Conservation (phyloP, 176 grass and related monocot genomes). For the Carex myosuroides region DNA sequence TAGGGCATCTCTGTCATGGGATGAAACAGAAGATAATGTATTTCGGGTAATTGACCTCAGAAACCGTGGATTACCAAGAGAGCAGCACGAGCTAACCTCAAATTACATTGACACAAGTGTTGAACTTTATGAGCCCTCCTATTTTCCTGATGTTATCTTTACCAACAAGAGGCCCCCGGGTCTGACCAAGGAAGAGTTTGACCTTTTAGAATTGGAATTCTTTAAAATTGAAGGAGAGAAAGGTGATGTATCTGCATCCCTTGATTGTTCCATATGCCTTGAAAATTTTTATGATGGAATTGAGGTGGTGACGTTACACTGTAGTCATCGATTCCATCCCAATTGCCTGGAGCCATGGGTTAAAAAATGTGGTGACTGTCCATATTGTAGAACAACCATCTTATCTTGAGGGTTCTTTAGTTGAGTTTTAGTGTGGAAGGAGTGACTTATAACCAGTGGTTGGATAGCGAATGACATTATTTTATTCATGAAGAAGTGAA, state of each 20-base stretch:
- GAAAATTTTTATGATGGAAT: conserved; percentile 54
- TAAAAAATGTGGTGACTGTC: conserved; percentile 70
- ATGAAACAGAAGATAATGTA: conserved; percentile 53
- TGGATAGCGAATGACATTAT: background rate
- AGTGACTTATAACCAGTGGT: background rate
- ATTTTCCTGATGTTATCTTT: conserved; percentile 13
- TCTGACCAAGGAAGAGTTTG: conserved; percentile 53
- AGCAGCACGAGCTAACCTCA: conserved; percentile 20
- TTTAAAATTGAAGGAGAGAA: conserved; percentile 55
- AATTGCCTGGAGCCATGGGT: conserved; percentile 80
- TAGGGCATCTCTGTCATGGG: conserved; percentile 50
- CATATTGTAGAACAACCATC: conserved; percentile 71
- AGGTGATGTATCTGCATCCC: conserved; percentile 22
- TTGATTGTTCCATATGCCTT: conserved; percentile 85
- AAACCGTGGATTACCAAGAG: conserved; percentile 26
- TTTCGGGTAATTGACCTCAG: conserved; percentile 40
- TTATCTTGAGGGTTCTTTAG: conserved; percentile 20
- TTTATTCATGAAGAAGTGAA: background rate
- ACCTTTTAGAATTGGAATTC: conserved; percentile 45
- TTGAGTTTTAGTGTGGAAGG: background rate
- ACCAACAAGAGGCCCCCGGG: conserved; percentile 44
- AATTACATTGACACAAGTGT: conserved; percentile 27
- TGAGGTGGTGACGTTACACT: conserved; percentile 51
- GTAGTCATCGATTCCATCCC: conserved; percentile 72
- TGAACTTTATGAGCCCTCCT: conserved; percentile 33